These are phyloP conservation scores for Teunomyces stri DNA, from an alignment of 805 yeast genomes.

Conservation along the genomic window DNA sequence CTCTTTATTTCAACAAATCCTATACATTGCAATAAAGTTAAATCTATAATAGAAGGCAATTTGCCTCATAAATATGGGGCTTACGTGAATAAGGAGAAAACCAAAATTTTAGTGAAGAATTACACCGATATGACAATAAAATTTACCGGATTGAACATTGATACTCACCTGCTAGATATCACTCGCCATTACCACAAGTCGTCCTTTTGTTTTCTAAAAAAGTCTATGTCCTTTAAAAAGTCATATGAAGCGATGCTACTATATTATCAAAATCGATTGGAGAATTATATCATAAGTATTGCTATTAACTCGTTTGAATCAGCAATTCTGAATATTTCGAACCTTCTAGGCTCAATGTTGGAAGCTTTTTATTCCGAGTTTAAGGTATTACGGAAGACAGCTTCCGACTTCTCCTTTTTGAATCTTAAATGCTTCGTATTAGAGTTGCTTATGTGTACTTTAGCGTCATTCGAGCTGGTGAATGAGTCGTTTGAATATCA, in stretches of 20 bases:
- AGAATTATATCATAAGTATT: constrained; percentile 17
- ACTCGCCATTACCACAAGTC: constrained; percentile 8
- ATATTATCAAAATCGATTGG: constrained; percentile 20
- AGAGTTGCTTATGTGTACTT: background rate
- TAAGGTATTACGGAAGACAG: constrained; percentile 6
- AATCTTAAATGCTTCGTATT: constrained; percentile 1
- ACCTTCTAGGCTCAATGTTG: constrained; percentile 9
- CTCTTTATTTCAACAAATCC: constrained; percentile 55
- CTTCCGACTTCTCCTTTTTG: background rate
- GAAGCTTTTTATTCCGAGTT: constrained; percentile 7
- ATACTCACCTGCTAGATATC: constrained; percentile 19
- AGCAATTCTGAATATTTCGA: constrained; percentile 12
- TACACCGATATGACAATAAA: constrained; percentile 9
- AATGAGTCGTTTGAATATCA: background rate
- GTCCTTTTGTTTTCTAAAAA: constrained; percentile 9
- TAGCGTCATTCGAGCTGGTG: background rate
- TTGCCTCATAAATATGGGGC: constrained; percentile 33
- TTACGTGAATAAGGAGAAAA: constrained; percentile 30
- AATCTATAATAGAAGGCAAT: constrained; percentile 16
- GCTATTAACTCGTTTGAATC: constrained; percentile 10
- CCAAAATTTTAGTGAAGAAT: constrained; percentile 12
- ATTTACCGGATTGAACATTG: constrained; percentile 34
- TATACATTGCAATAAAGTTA: constrained; percentile 17
- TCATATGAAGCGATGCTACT: constrained; percentile 20
- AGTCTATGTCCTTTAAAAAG: constrained; percentile 16